Conservation (phyloP, 345 rosid species). For the Carallia brachiata region DNA sequence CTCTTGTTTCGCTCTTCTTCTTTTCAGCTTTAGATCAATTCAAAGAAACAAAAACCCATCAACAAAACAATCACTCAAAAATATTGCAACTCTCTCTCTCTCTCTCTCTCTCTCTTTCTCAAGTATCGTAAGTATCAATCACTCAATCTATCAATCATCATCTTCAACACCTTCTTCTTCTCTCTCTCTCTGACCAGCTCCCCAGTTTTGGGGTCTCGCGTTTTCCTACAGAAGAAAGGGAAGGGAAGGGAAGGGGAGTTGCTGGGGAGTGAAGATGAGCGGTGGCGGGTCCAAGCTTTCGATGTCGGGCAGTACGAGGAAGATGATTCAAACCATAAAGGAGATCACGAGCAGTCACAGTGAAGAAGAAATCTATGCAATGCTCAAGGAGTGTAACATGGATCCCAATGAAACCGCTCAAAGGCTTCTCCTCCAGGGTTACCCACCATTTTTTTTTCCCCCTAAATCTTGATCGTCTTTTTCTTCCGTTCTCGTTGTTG, state of each 20-base stretch:
- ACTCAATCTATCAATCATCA: neutral
- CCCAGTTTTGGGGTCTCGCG: too few relatives aligned
- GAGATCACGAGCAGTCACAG: constrained; percentile 78
- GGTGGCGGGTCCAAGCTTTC: constrained; percentile 74
- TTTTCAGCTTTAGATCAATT: constrained; percentile 1
- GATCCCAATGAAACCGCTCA: constrained; percentile 88
- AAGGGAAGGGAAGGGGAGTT: constrained; percentile 5
- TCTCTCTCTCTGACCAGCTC: neutral
- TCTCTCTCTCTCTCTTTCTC: neutral
- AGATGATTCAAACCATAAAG: constrained; percentile 67
- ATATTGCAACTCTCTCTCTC: neutral
- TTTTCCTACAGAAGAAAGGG: neutral
- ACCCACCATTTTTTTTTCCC: constrained; percentile 9
- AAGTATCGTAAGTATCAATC: too few relatives aligned
- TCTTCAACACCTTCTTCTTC: neutral
- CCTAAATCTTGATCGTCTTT: neutral
- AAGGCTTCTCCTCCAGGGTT: constrained; percentile 70
- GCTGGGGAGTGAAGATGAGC: constrained; percentile 55
- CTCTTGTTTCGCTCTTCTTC: neutral
- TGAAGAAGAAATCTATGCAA: constrained; percentile 93
- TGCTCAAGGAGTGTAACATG: constrained; percentile 87
- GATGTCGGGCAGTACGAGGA: constrained; percentile 53
- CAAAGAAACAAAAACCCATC: neutral
- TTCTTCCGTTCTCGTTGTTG: neutral
- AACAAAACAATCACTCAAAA: neutral